Evolutionary conservation across 129 eudicot species (phyloP), one percentile per base, ranked within the genome.

Genomic region (Tagetes patula): DNA sequence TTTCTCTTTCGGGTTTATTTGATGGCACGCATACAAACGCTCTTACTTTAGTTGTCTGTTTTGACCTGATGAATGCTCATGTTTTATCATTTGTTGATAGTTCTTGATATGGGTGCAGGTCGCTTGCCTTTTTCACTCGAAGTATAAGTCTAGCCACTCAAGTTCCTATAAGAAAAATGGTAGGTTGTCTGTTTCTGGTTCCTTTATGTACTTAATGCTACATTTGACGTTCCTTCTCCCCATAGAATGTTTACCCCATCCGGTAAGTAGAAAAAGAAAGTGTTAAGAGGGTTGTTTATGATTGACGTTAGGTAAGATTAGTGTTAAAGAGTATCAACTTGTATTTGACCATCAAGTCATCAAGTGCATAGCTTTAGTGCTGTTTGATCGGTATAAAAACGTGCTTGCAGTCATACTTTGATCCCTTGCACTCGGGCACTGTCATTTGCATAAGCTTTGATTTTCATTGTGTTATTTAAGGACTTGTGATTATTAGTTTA

Each of bases 111-210:
- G 50, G 27, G 8, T 86, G 80, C 80, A 86, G 91, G 63, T 80
- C 1, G 79, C 88, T 64, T 87, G 92, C 81, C 72, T 79, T 20
- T 73, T 82, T 9, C 88, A 87, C 73, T 41, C 81, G n/a, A 84
- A 79, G 71, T 87, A 87, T 74, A 84, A 71, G 80, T 71, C 86
- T 37, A 84, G 82, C 62, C 82, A 81, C 46, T 87, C 92, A 77
- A 87, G 81, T 52, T 75, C 92, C 40, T 87, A 84, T 32, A 67
- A 55, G 56, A 65, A 79, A 61, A 79, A 78, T 27, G 92, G 92
- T 84, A 72, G 63, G 36, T 14, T 45, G 37, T 47, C 60, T 27
- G 39, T 37, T 58, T 67, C 53, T 69, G 46, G 40, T 43, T 77
- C 31, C 39, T 60, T 32, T 2, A 59, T 55, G 39, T 70, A 38